A percentile compares a stretch with the other conserved stretches of the same genome.
Conservation (phyloP, 2,329 filamentous ascomycete genomes). For the Colletotrichum neosansevieriae region DNA sequence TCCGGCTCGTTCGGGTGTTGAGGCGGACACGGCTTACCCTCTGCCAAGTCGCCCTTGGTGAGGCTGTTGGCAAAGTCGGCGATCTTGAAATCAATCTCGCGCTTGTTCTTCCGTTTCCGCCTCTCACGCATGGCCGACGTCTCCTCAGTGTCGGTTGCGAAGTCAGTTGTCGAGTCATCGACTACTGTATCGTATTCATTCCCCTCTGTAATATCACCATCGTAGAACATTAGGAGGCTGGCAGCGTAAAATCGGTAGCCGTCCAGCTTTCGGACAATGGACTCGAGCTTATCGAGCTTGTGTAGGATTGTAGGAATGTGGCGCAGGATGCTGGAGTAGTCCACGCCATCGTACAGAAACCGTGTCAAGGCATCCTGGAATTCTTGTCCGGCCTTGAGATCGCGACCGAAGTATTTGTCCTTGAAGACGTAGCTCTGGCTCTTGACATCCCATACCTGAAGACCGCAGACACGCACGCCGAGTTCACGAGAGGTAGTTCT, state of each 20-base stretch:
- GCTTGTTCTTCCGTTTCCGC: conserved; percentile 61
- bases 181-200: conserved; percentile 63
- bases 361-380: conserved; percentile 90
- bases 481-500: conserved; percentile 91
- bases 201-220: conserved; percentile 76
- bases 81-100: conserved; percentile 91
- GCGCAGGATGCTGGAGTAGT: conserved; percentile 81
- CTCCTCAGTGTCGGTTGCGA: conserved; percentile 70
- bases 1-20: conserved; percentile 85
- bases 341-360: conserved; percentile 91
- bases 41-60: conserved; percentile 81
- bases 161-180: conserved; percentile 70
- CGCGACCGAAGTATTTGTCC: conserved; percentile 96
- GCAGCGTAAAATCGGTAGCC: conserved; percentile 97
- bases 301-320: conserved; percentile 90
- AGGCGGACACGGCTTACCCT: conserved; percentile 79
- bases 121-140: conserved; percentile 52
- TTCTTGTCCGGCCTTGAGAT: conserved; percentile 86
- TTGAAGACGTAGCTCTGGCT: conserved; percentile 91
- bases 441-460: conserved; percentile 94
- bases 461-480: conserved; percentile 92
- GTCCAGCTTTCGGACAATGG: conserved; percentile 81
- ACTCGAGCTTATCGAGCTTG: conserved; percentile 85
- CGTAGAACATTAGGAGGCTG: conserved; percentile 94
- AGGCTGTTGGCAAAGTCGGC: conserved; percentile 99